Percentiles rank a stretch among this genome's conserved stretches.
These are phyloP conservation scores for Lanmaoa pseudosensibilis DNA, from an alignment of 768 basidiomycete species.

Conservation along the genomic window DNA sequence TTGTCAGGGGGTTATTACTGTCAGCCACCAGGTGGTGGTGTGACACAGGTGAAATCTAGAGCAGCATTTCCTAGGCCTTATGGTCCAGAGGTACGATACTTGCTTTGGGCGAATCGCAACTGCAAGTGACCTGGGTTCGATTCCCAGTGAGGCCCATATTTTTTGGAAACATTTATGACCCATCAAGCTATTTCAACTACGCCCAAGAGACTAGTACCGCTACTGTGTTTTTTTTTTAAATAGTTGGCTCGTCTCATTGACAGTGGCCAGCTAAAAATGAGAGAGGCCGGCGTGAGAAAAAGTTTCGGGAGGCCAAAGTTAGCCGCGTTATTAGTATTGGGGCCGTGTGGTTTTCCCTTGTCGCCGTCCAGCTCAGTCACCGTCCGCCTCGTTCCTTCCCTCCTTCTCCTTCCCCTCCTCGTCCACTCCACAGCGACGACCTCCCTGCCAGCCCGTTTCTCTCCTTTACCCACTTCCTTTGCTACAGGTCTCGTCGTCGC, in stretches of 20 bases:
- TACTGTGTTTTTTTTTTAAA: neutral
- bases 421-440: constrained; percentile 8
- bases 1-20: neutral
- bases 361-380: constrained; percentile 12
- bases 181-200: neutral
- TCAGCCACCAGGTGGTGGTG: constrained; percentile 17
- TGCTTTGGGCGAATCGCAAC: constrained; percentile 34
- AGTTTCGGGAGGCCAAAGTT: constrained; percentile 13
- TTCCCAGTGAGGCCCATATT: constrained; percentile 35
- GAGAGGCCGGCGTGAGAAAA: constrained; percentile 28
- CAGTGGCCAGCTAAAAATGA: neutral
- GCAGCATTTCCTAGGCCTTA: constrained; percentile 18
- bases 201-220: too few species aligned
- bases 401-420: constrained; percentile 10
- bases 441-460: neutral
- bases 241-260: too few species aligned
- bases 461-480: neutral
- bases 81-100: constrained; percentile 42
- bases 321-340: constrained; percentile 23
- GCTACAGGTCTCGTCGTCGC: neutral
- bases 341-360: constrained; percentile 22
- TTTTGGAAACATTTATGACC: neutral
- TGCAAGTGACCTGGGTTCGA: constrained; percentile 42
- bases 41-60: too few species aligned
- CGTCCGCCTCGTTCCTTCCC: constrained; percentile 21